Percentiles rank a stretch among this genome's conserved stretches.
Evolutionary conservation across 352 stramenopile genomes (phyloP).

Genomic region (Phytophthora foliorum): DNA sequence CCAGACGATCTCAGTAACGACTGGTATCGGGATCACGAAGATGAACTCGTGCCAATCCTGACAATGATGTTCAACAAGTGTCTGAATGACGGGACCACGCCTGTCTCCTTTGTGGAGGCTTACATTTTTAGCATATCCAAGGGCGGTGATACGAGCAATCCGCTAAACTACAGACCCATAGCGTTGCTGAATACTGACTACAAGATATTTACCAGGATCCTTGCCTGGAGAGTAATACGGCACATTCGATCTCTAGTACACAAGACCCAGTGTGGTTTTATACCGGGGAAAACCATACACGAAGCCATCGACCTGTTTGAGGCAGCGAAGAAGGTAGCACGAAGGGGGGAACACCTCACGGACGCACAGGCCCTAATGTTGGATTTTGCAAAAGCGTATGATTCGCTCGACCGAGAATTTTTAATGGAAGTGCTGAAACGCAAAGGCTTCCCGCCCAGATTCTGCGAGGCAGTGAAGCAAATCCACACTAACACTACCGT

Average conservation of each 20-base stretch:
- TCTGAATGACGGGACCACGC: background rate
- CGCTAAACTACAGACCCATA: constrained; percentile 6
- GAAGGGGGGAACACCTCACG: background rate
- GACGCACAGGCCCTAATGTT: constrained; percentile 8
- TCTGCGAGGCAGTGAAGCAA: background rate
- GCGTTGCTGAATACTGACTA: constrained; percentile 13
- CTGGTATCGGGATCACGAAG: background rate
- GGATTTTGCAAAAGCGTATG: constrained; percentile 21
- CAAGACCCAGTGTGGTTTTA: constrained; percentile 4
- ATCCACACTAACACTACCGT: constrained; percentile 1
- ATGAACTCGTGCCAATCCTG: background rate
- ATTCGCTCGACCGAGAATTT: constrained; percentile 14
- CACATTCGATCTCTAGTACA: background rate
- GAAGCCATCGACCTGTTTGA: constrained; percentile 12
- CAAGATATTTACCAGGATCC: constrained; percentile 13
- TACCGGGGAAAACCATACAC: constrained; percentile 5
- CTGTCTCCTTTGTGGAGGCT: background rate
- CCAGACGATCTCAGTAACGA: constrained; percentile 2
- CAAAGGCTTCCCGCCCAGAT: background rate
- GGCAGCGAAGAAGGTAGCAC: background rate
- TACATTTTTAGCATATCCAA: constrained; percentile 16
- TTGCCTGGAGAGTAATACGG: background rate
- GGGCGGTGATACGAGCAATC: constrained; percentile 8
- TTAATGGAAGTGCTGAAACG: constrained; percentile 7
- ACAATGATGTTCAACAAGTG: background rate